A percentile compares a stretch with the other conserved stretches of the same genome.
phyloP scores from a whole-genome alignment of 2,329 filamentous ascomycete species.

The Ambrosiella cleistominuta region DNA sequence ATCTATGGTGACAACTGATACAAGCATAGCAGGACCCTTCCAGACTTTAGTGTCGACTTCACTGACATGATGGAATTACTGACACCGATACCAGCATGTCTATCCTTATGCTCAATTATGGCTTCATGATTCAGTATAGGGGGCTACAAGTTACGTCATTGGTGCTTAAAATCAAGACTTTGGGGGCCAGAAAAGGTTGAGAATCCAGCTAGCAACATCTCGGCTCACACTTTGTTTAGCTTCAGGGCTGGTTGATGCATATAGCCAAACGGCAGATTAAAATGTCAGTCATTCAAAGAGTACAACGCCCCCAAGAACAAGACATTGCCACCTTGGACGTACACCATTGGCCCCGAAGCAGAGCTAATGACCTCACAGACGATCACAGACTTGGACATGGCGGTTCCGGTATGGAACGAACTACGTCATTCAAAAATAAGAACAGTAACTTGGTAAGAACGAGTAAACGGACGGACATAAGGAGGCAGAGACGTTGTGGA shows the following conservation, averaged over 20 bases:
- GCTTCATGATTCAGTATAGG: background rate
- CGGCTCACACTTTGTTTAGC: background rate
- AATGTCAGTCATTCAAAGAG: background rate
- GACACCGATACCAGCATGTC: background rate
- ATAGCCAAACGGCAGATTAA: background rate
- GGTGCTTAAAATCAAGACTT: background rate
- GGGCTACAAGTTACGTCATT: background rate
- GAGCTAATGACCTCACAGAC: background rate
- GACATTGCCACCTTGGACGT: background rate
- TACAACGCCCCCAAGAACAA: background rate
- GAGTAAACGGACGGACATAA: background rate
- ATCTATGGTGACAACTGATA: too few species aligned
- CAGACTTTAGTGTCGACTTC: background rate
- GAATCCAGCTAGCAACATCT: background rate
- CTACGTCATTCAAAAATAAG: conserved; percentile 5
- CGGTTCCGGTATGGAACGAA: background rate
- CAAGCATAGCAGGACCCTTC: too few species aligned
- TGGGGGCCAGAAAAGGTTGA: background rate
- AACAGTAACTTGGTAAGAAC: background rate
- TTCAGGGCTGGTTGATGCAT: background rate
- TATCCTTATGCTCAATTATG: conserved; percentile 1
- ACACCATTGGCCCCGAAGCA: background rate
- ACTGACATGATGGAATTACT: background rate
- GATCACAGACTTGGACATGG: background rate
- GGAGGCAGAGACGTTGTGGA: background rate